Evolutionary conservation across 768 basidiomycete genomes (phyloP).

Genomic region (Pisolithus albus): DNA sequence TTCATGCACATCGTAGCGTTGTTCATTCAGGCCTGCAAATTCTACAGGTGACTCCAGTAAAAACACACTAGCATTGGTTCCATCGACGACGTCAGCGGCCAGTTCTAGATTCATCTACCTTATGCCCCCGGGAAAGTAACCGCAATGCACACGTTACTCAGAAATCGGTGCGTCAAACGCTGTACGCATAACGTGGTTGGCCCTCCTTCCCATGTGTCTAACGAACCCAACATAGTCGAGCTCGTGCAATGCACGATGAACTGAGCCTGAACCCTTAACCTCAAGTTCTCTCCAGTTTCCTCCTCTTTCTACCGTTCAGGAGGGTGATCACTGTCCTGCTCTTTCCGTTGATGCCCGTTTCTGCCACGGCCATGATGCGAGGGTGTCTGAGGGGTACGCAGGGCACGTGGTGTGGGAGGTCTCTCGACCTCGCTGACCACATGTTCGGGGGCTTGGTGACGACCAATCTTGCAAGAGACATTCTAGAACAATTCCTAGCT

Average conservation of each 20-base stretch:
- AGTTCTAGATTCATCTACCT: no score
- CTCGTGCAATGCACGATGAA: slow-evolving; percentile 80
- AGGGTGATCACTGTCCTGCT: neutral
- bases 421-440: slow-evolving; percentile 12
- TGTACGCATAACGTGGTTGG: slow-evolving; percentile 66
- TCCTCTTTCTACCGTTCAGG: slow-evolving; percentile 20
- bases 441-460: slow-evolving; percentile 7
- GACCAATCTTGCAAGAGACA: slow-evolving; percentile 1
- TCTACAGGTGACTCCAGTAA: no score
- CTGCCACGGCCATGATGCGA: neutral
- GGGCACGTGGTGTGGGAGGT: neutral
- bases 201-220: slow-evolving; percentile 72
- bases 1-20: no score
- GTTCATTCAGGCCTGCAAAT: no score
- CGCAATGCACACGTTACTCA: slow-evolving; percentile 12
- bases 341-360: neutral
- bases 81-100: no score
- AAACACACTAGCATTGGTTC: no score
- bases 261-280: slow-evolving; percentile 62
- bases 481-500: neutral
- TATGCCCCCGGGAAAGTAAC: no score
- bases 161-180: slow-evolving; percentile 44
- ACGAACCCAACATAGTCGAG: slow-evolving; percentile 76
- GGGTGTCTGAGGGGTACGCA: neutral
- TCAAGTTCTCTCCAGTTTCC: slow-evolving; percentile 42